Evolutionary conservation across 2,329 filamentous ascomycete species (phyloP).

Genomic region (Fusarium citri): DNA sequence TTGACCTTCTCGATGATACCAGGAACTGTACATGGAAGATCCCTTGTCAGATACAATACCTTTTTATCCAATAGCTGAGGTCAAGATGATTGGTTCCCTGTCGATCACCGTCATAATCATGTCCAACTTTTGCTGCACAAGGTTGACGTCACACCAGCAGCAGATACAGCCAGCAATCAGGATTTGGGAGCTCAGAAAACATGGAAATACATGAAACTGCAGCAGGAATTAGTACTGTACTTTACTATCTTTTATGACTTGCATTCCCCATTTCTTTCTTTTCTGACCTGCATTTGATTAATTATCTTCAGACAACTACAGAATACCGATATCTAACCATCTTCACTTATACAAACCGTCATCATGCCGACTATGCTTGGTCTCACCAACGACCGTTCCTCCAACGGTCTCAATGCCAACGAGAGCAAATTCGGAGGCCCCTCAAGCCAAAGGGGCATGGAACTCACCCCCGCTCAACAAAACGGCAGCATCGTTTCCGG

Average conservation of each 20-base stretch:
- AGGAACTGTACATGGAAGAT: constrained; percentile 14
- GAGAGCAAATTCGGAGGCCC: constrained; percentile 32
- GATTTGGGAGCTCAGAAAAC: constrained; percentile 41
- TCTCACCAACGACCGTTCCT: constrained; percentile 43
- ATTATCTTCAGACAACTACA: background rate
- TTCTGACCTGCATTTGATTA: background rate
- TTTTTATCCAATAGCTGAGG: constrained; percentile 19
- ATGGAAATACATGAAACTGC: constrained; percentile 36
- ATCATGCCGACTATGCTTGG: constrained; percentile 47
- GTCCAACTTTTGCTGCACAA: constrained; percentile 36
- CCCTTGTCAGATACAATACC: background rate
- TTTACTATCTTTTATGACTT: constrained; percentile 26
- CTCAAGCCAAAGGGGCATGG: constrained; percentile 34
- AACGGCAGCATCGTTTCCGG: constrained; percentile 35
- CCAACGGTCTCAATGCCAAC: constrained; percentile 37
- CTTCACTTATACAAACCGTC: constrained; percentile 9
- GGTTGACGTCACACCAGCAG: constrained; percentile 45
- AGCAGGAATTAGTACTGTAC: background rate
- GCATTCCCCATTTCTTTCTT: constrained; percentile 6
- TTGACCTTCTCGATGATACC: background rate
- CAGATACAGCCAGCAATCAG: constrained; percentile 44
- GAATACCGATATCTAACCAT: background rate
- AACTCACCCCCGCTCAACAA: constrained; percentile 30
- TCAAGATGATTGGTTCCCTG: constrained; percentile 29
- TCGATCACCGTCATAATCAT: constrained; percentile 44